Evolutionary conservation across 2,329 filamentous ascomycete genomes (phyloP).

Genomic region (Uncinocarpus reesii): DNA sequence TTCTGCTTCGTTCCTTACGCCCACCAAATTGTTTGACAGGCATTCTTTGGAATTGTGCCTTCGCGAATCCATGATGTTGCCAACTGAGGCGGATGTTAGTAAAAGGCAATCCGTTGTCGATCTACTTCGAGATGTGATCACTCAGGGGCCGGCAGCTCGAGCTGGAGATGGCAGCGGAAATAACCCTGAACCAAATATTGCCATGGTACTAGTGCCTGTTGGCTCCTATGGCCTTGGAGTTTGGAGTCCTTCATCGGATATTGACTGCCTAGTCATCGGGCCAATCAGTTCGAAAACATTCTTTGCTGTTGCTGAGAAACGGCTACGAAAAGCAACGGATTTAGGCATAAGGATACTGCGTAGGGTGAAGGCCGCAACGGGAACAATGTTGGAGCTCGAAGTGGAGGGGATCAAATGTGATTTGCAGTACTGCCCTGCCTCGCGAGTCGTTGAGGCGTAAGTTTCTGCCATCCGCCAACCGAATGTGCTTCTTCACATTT

Average conservation of each 20-base stretch:
- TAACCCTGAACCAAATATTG: conserved; percentile 20
- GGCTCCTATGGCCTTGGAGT: conserved; percentile 56
- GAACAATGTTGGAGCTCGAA: conserved; percentile 55
- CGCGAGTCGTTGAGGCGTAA: conserved; percentile 44
- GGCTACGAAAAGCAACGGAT: conserved; percentile 41
- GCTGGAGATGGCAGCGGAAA: not conserved
- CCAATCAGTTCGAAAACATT: conserved; percentile 52
- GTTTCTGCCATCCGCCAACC: not conserved
- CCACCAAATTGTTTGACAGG: conserved; percentile 1
- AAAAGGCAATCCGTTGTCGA: conserved; percentile 12
- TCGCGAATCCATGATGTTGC: conserved; percentile 3
- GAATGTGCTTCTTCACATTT: not conserved
- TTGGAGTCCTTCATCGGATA: conserved; percentile 51
- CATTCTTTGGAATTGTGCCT: conserved; percentile 5
- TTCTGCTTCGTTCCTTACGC: not conserved
- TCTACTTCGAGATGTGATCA: conserved; percentile 12
- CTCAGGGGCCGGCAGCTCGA: not conserved
- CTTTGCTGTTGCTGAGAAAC: conserved; percentile 48
- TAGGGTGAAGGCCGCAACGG: conserved; percentile 48
- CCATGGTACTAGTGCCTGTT: conserved; percentile 50
- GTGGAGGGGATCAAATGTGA: conserved; percentile 51
- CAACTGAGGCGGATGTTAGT: conserved; percentile 7
- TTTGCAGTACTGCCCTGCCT: conserved; percentile 56
- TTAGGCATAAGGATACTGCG: conserved; percentile 44
- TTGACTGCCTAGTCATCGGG: conserved; percentile 57